Evolutionary conservation across 495 filamentous ascomycete genomes (phyloP).

Genomic region (Filosporella fistucella): DNA sequence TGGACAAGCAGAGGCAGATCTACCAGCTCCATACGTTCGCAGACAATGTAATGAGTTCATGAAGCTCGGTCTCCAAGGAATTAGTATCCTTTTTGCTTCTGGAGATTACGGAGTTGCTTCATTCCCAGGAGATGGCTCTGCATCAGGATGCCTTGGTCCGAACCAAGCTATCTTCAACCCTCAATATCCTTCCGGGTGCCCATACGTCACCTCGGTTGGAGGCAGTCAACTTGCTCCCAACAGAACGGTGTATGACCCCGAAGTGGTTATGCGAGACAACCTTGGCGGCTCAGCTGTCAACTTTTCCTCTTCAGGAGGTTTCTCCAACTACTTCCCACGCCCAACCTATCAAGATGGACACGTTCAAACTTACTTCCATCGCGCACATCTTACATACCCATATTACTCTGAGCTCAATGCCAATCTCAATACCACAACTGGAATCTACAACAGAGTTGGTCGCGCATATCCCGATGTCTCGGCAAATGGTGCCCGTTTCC

Average conservation of each 20-base stretch:
- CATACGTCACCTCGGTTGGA: constrained; percentile 42
- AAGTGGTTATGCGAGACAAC: constrained; percentile 26
- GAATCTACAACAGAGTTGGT: constrained; percentile 35
- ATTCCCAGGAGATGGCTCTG: constrained; percentile 5
- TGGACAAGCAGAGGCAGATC: constrained; percentile 45
- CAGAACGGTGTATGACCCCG: constrained; percentile 28
- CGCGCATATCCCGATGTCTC: constrained; percentile 31
- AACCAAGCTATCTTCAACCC: constrained; percentile 27
- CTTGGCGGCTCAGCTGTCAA: constrained; percentile 9
- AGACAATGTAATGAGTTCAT: constrained; percentile 24
- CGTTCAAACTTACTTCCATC: constrained; percentile 22
- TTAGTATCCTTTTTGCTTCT: constrained; percentile 32
- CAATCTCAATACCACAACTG: constrained; percentile 30
- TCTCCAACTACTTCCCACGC: constrained; percentile 37
- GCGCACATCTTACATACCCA: constrained; percentile 27
- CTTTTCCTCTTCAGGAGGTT: constrained; percentile 38
- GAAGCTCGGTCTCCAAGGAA: constrained; percentile 40
- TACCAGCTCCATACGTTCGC: constrained; percentile 41
- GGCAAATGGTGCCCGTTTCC: constrained; percentile 28
- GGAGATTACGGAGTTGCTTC: constrained; percentile 38
- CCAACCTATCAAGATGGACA: constrained; percentile 33
- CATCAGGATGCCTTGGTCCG: constrained; percentile 7
- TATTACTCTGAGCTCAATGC: constrained; percentile 21
- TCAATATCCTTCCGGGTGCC: constrained; percentile 37
- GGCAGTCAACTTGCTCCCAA: constrained; percentile 29